A percentile compares a stretch with the other conserved stretches of the same genome.
These are phyloP conservation scores for Protomyces macrosporus DNA, from an alignment of 1,139 yeast species.

Conservation along the genomic window DNA sequence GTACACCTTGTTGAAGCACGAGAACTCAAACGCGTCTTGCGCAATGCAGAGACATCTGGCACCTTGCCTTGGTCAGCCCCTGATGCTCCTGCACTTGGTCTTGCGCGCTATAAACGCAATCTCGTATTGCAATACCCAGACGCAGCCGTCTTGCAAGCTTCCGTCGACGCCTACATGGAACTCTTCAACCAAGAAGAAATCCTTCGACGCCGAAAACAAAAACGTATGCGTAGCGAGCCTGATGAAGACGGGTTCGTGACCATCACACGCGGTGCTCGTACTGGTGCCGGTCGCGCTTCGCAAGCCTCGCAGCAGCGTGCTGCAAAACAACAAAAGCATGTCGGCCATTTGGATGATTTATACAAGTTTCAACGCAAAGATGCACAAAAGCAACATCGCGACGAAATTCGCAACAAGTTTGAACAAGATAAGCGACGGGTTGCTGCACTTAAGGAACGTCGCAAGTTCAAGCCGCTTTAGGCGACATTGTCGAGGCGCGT, in stretches of 20 bases:
- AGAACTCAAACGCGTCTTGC: slow-evolving; percentile 20
- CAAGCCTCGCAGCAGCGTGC: slow-evolving; percentile 33
- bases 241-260: slow-evolving; percentile 36
- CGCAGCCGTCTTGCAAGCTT: slow-evolving; percentile 45
- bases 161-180: slow-evolving; percentile 56
- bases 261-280: slow-evolving; percentile 36
- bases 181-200: slow-evolving; percentile 70
- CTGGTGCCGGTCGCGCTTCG: slow-evolving; percentile 41
- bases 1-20: slow-evolving; percentile 20
- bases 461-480: slow-evolving; percentile 47
- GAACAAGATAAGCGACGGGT: slow-evolving; percentile 87
- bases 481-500: too few species aligned
- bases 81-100: slow-evolving; percentile 16
- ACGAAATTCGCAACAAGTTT: slow-evolving; percentile 72
- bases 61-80: slow-evolving; percentile 16
- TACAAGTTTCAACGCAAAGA: slow-evolving; percentile 95
- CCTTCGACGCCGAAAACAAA: slow-evolving; percentile 52
- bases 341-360: slow-evolving; percentile 84
- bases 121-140: slow-evolving; percentile 37
- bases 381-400: slow-evolving; percentile 86
- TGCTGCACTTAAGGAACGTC: slow-evolving; percentile 67
- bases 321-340: slow-evolving; percentile 46
- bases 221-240: slow-evolving; percentile 39
- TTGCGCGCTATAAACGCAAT: slow-evolving; percentile 3
- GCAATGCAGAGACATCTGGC: not conserved